Conservation (phyloP, 768 basidiomycete genomes). For the Agaricus blazei region DNA sequence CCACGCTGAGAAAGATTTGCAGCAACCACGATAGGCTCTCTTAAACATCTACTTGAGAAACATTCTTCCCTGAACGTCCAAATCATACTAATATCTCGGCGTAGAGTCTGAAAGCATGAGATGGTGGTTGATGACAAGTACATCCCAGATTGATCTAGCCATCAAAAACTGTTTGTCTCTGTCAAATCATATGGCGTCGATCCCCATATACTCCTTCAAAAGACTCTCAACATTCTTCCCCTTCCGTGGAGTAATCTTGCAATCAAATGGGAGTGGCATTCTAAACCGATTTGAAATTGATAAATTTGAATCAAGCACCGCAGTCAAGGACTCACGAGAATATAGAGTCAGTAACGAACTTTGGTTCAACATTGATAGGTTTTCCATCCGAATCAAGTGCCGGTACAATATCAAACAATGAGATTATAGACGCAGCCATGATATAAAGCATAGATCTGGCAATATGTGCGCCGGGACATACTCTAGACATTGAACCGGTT, state of each 20-base stretch:
- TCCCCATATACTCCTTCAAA: neutral
- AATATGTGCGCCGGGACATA: slow-evolving; percentile 8
- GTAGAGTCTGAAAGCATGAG: too few species aligned
- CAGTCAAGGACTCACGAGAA: neutral
- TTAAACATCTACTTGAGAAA: too few species aligned
- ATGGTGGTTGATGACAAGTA: too few species aligned
- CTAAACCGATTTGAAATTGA: neutral
- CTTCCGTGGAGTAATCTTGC: neutral
- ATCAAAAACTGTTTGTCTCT: too few species aligned
- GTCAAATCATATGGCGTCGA: neutral
- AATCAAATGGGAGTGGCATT: neutral
- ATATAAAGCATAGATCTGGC: slow-evolving; percentile 2
- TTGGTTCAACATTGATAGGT: neutral
- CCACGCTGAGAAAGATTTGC: too few species aligned
- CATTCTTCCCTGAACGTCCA: too few species aligned
- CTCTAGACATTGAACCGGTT: neutral
- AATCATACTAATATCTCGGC: too few species aligned
- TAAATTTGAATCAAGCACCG: neutral
- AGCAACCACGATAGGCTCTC: too few species aligned
- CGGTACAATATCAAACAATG: slow-evolving; percentile 15
- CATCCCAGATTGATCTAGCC: too few species aligned
- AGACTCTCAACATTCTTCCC: neutral
- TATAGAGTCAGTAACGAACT: neutral
- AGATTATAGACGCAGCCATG: slow-evolving; percentile 7
- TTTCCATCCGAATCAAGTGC: slow-evolving; percentile 1